Evolutionary conservation across 2,329 filamentous ascomycete genomes (phyloP), one percentile per base, ranked within the genome.

Genomic region (Aspergillus udagawae): DNA sequence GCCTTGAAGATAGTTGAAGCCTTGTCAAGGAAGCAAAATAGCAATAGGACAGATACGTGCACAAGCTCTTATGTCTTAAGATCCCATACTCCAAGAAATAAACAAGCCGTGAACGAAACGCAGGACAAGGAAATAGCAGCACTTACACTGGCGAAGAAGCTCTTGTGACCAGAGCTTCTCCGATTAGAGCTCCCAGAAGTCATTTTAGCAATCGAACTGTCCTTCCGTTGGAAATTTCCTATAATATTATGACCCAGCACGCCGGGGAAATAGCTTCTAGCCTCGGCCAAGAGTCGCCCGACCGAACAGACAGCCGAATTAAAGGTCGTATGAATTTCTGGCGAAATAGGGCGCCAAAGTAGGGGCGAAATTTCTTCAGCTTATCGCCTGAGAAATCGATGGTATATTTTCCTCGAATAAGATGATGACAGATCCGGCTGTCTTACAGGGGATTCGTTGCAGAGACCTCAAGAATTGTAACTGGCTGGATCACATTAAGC

Each of bases 111-210:
- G 44, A 49, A 52, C 52, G 47, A 53, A 48, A 47, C 29, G 49
- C 29, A 49, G 12, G 35, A 41, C 27, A 44, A 71, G 12, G 44
- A 47, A 23, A 47, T 47, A 47, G 44, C 27, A 47, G 44, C 21
- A 47, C 72, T 70, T 63, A 74, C 72, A 60, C 68, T 70, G 47
- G 70, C 70, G 61, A 70, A 72, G 54, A 69, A 74, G 58, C 66
- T 73, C 61, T 71, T 72, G 61, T 68, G 65, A n/a, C 67, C 67
- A 45, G 68, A 69, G 49, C 68, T 66, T 55, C 68, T 65, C 48
- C 66, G 69, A 54, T 65, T 62, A 47, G 64, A 65, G 23, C 20
- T 47, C 21, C 68, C 67, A 32, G 67, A 66, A 28, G 70, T 64
- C 71, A 73, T 73, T 61, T 51, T 65, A 61, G 58, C 44, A 47